A percentile compares a stretch with the other conserved stretches of the same genome.
These are phyloP conservation scores for Jamesozyma gamospora DNA, from an alignment of 805 yeast species.

Conservation along the genomic window DNA sequence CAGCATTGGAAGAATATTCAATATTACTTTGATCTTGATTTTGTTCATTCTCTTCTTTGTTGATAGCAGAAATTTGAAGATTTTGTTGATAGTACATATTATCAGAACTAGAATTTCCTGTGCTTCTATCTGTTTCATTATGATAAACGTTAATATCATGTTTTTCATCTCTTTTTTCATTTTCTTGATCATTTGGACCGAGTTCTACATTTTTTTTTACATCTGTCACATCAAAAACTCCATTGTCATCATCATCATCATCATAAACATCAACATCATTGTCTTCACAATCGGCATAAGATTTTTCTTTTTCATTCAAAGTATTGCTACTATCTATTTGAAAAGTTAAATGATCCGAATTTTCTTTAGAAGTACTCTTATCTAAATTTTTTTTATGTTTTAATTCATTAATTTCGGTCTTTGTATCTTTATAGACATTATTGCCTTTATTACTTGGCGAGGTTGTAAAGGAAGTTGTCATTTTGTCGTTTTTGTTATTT, in stretches of 20 bases:
- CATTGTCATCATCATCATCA: constrained; percentile 9
- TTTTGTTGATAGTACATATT: constrained; percentile 6
- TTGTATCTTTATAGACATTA: too few relatives aligned
- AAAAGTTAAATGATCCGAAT: not conserved
- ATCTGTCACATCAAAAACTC: constrained; percentile 12
- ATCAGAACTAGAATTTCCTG: constrained; percentile 15
- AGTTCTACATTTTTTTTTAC: constrained; percentile 1
- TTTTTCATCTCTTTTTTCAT: constrained; percentile 10
- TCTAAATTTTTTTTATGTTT: not conserved
- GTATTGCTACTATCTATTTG: not conserved
- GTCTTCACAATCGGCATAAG: not conserved
- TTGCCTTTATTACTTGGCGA: too few relatives aligned
- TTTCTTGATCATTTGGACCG: not conserved
- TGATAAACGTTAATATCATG: constrained; percentile 17
- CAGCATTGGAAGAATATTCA: not conserved
- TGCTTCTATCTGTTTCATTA: constrained; percentile 23
- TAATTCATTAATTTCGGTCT: too few relatives aligned
- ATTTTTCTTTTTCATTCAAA: constrained; percentile 3
- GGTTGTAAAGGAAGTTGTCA: too few relatives aligned
- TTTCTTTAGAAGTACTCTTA: too few relatives aligned
- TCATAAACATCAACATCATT: constrained; percentile 1
- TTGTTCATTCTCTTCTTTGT: not conserved
- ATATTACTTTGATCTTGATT: constrained; percentile 2
- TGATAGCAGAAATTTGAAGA: not conserved
- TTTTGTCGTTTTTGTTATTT: too few relatives aligned